A percentile compares a stretch with the other conserved stretches of the same genome.
Evolutionary conservation across 495 filamentous ascomycete genomes (phyloP).

Genomic region (Aspergillus carlsbadensis): DNA sequence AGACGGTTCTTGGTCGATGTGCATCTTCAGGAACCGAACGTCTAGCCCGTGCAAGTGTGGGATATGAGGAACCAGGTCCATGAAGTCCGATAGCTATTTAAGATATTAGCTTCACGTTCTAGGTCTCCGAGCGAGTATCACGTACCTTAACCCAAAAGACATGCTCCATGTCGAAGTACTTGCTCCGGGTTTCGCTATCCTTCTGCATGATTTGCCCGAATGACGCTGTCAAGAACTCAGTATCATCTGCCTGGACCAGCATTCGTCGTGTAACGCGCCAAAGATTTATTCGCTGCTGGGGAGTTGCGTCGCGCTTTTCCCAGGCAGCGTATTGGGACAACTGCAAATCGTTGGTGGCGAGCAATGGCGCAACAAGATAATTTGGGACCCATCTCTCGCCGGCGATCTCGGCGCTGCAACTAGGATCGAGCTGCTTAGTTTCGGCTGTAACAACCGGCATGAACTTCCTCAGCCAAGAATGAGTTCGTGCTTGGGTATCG

Average conservation of each 20-base stretch:
- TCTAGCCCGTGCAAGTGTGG: constrained; percentile 65
- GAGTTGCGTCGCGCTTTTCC: constrained; percentile 53
- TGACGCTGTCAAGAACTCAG: constrained; percentile 33
- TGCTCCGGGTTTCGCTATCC: constrained; percentile 48
- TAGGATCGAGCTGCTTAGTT: constrained; percentile 46
- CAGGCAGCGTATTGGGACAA: constrained; percentile 72
- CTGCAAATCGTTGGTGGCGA: constrained; percentile 74
- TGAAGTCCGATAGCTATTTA: constrained; percentile 70
- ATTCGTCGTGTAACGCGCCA: constrained; percentile 54
- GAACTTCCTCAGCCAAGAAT: constrained; percentile 48
- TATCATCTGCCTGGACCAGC: constrained; percentile 46
- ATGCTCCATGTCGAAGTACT: constrained; percentile 56
- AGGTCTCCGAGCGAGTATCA: background rate
- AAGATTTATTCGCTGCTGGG: constrained; percentile 47
- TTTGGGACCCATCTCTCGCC: constrained; percentile 76
- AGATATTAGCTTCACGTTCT: constrained; percentile 21
- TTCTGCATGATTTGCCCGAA: constrained; percentile 45
- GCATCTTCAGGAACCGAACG: constrained; percentile 50
- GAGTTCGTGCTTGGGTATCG: constrained; percentile 42
- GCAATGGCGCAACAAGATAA: constrained; percentile 68
- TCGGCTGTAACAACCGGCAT: constrained; percentile 52
- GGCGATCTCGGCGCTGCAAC: constrained; percentile 38
- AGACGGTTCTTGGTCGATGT: constrained; percentile 45
- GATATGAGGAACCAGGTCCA: constrained; percentile 67
- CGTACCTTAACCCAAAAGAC: constrained; percentile 78